A percentile compares a stretch with the other conserved stretches of the same genome.
These are phyloP conservation scores for Cytospora mali DNA, from an alignment of 2,329 filamentous ascomycete genomes.

Conservation along the genomic window DNA sequence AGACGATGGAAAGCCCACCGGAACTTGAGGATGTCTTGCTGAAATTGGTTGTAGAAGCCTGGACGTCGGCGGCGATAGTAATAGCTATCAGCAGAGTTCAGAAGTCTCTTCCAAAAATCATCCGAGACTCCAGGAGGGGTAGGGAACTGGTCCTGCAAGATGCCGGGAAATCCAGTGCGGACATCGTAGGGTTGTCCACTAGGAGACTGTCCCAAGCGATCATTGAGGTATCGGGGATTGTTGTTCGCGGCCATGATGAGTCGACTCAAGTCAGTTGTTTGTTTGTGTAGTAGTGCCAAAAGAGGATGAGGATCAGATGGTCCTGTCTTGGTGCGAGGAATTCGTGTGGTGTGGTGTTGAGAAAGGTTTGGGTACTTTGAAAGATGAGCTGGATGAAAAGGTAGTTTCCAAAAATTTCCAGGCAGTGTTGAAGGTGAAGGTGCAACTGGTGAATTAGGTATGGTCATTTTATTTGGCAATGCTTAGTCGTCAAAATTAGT, in stretches of 20 bases:
- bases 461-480: too few species aligned
- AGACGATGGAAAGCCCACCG: neutral
- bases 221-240: too few species aligned
- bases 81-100: neutral
- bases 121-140: neutral
- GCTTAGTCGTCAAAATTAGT: too few species aligned
- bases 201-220: too few species aligned
- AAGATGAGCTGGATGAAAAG: too few species aligned
- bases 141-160: neutral
- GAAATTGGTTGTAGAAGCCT: accelerated
- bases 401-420: neutral
- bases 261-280: neutral
- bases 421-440: neutral
- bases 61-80: too few species aligned
- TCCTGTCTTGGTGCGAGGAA: neutral
- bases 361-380: neutral
- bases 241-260: neutral
- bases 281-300: neutral
- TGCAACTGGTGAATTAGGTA: neutral
- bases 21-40: neutral
- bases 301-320: neutral
- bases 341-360: neutral
- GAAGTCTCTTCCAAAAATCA: neutral
- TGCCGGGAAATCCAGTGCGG: neutral
- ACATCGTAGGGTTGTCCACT: neutral